Base-by-base conservation (phyloP, 257 asterid genomes). In the Perilla frutescens region DNA sequence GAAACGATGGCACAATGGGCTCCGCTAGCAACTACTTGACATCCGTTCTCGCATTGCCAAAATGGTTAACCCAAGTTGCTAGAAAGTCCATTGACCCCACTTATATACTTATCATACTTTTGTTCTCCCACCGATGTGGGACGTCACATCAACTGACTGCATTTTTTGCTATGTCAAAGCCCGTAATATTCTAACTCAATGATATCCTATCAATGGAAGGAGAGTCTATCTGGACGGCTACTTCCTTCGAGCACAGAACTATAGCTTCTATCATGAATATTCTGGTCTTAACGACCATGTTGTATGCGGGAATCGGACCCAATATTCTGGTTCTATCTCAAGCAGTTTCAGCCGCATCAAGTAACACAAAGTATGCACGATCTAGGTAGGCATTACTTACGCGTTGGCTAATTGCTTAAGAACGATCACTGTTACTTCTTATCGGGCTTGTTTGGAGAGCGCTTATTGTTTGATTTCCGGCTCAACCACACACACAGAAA, bases 161-260 rank as follows among this genome's bases (percentile, higher is more conserved):
- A 87, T 76, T 1, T 66, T 85, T 60, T 92, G 98, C 80, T 90
- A 87, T 37, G 91, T 86, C 1, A 85, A 87, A 54, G 94, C 92
- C 1, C 91, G 96, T 7, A 86, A 88, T 1, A 73, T 81, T 12
- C 84, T 90, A 12, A 96, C 96, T 6, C 84, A 71, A 70, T 92
- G 96, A 80, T 84, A 74, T 51, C 96, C 98, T 1, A 59, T 5
- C 34, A 87, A 75, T 20, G 91, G 92, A 0, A 96, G 88, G 7
- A 68, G 84, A 59, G 80, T 90, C 37, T 90, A 61, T 54, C 87
- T 90, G n/a, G 98, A 92, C 68, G 98, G 96, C 26, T 92, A 96
- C 78, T 92, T 88, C 34, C 84, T 92, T 87, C 76, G 96, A 12
- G 79, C 81, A 4, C 91, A 87, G 80, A 88, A 87, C 57, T 90